phyloP scores from a whole-genome alignment of 1,284 basidiomycete genomes.

The Cerioporus squamosus region DNA sequence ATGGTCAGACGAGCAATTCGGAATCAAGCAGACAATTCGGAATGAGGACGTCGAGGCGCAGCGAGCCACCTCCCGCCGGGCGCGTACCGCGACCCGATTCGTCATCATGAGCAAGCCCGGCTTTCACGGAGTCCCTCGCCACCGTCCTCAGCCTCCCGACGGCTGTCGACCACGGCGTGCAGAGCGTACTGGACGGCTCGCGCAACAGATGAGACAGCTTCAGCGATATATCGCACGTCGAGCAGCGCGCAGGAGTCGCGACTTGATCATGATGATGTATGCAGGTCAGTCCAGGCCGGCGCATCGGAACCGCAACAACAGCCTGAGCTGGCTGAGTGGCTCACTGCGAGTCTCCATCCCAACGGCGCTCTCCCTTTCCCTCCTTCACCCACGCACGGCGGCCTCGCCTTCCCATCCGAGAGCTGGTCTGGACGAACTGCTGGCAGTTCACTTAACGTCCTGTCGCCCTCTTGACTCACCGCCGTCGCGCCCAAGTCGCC shows the following conservation, averaged over 20 bases:
- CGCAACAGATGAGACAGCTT: no score
- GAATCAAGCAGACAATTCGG: conserved; percentile 19
- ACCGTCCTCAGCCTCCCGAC: no score
- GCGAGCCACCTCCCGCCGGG: not conserved
- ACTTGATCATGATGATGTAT: no score
- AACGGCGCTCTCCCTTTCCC: conserved; percentile 5
- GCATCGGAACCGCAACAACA: not conserved
- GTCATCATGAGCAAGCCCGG: conserved; percentile 15
- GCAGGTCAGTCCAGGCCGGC: not conserved
- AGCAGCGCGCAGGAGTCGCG: not conserved
- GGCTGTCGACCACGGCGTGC: not conserved
- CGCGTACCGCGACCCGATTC: conserved; percentile 10
- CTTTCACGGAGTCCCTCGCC: not conserved
- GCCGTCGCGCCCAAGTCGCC: not conserved
- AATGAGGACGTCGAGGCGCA: not conserved
- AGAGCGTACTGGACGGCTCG: not conserved
- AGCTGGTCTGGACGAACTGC: conserved; percentile 25
- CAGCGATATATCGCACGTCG: no score
- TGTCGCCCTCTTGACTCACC: conserved; percentile 18
- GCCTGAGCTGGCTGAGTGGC: not conserved
- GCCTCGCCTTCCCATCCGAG: conserved; percentile 6
- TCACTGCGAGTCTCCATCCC: conserved; percentile 19
- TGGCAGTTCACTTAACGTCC: conserved; percentile 27
- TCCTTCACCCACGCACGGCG: conserved; percentile 3
- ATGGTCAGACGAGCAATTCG: conserved; percentile 4